A percentile compares a stretch with the other conserved stretches of the same genome.
Conservation (phyloP, 345 rosid genomes). For the Excoecaria agallocha region DNA sequence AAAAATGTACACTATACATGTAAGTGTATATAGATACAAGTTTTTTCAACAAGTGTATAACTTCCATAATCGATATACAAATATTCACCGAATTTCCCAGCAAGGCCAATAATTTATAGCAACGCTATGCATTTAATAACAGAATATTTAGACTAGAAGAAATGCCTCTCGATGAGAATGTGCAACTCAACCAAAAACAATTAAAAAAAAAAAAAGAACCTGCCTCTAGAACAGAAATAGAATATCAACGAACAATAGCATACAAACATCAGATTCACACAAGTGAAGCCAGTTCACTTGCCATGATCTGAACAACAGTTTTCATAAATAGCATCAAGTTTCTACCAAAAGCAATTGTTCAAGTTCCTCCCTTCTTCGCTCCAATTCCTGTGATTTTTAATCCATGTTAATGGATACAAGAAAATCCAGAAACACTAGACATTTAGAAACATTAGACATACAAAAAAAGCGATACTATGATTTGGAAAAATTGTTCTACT, state of each 20-base stretch:
- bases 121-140: not conserved
- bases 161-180: not conserved
- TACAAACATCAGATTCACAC: not conserved
- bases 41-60: not conserved
- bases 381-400: constrained; percentile 56
- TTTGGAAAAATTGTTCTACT: too few species aligned
- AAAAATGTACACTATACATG: not conserved
- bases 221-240: not conserved
- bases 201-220: not conserved
- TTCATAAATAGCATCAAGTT: constrained; percentile 24
- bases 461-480: too few species aligned
- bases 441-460: not conserved
- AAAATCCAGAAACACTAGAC: not conserved
- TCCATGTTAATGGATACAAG: not conserved
- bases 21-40: not conserved
- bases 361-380: constrained; percentile 73
- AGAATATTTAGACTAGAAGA: not conserved
- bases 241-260: not conserved
- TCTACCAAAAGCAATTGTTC: constrained; percentile 73
- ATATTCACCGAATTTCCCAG: not conserved
- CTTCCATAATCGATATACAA: not conserved
- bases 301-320: not conserved
- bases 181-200: not conserved
- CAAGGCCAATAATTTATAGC: not conserved
- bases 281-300: not conserved